Evolutionary conservation across 2,329 filamentous ascomycete genomes (phyloP).

Genomic region (Rachicladosporium sp.): DNA sequence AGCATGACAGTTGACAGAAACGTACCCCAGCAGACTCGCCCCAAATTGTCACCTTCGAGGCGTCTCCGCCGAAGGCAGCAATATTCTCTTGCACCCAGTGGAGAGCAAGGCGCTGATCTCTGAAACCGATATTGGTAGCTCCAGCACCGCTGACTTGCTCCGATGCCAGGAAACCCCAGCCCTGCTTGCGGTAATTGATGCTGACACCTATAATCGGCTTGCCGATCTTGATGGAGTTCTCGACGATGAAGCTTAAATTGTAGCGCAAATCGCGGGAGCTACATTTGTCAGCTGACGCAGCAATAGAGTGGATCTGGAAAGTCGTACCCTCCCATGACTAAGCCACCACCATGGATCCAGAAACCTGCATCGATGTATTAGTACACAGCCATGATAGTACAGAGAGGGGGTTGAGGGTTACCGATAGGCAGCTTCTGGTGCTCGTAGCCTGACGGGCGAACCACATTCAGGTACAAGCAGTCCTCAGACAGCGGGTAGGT

Average conservation of each 20-base stretch:
- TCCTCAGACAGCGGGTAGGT: constrained; percentile 38
- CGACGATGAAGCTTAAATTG: constrained; percentile 49
- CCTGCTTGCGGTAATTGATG: constrained; percentile 53
- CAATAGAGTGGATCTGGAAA: constrained; percentile 27
- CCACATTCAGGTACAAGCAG: constrained; percentile 50
- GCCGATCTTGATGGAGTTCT: constrained; percentile 29
- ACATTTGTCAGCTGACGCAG: not conserved
- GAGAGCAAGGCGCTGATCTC: constrained; percentile 32
- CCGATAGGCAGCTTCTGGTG: constrained; percentile 38
- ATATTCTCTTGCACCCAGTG: constrained; percentile 35
- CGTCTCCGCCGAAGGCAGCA: constrained; percentile 61
- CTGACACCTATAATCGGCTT: constrained; percentile 45
- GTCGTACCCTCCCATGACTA: constrained; percentile 34
- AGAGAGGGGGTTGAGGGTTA: constrained; percentile 20
- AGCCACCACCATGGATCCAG: constrained; percentile 31
- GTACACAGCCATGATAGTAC: constrained; percentile 25
- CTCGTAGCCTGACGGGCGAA: constrained; percentile 40
- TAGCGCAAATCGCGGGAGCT: constrained; percentile 44
- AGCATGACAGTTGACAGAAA: too few relatives aligned
- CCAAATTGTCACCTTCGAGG: constrained; percentile 36
- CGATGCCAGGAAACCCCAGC: constrained; percentile 57
- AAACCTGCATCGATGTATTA: constrained; percentile 23
- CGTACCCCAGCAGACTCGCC: constrained; percentile 19
- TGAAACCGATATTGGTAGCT: constrained; percentile 35
- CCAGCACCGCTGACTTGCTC: constrained; percentile 40